Evolutionary conservation across 208 protist species (phyloP), one percentile per base, ranked within the genome.

Genomic region (Crithidia bombi): DNA sequence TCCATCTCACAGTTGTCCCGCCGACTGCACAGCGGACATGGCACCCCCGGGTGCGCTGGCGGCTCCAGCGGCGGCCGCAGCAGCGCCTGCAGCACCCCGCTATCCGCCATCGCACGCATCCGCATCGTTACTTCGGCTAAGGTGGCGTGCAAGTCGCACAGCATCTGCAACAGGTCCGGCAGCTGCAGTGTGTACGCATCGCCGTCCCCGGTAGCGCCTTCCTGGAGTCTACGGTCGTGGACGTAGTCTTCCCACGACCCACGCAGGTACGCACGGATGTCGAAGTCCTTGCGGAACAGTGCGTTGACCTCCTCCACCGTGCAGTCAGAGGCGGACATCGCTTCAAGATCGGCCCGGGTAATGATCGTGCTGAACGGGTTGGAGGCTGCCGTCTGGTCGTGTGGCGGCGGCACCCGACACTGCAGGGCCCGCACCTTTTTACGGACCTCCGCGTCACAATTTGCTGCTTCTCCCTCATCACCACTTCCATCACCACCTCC

Each of bases 301-400:
- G 78, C 79, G 73, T 95, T 96, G 9, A 96, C 75, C 78, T 96
- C 91, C 10, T 89, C 86, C 36, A 82, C 79, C 19, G 83, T 83
- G 79, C 87, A 93, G 72, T 94, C 91, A 0, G 57, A 76, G 5
- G 86, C 82, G 9, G 66, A 73, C 87, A 96, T 93, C 21, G 52
- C 51, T 9, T 55, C 33, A 12, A 96, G 77, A 68, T 96, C 87
- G 2, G 63, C 73, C 33, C 44, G 44, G 26, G 85, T 94, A 62
- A 92, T 82, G 65, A 70, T 73, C 33, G 23, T 11, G 7, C 69
- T 33, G 1, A 46, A n/a, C 21, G 41, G 35, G 41, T 54, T 19
- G 33, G 52, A 28, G 11, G 38, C 38, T 43, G 38, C 38, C 14
- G 38, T 23, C 23, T 15, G 21, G 23, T 14, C 26, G 11, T 9